A percentile compares a stretch with the other conserved stretches of the same genome.
These are phyloP conservation scores for Monoraphidium neglectum DNA, from an alignment of 139 green algal genomes.

Conservation along the genomic window DNA sequence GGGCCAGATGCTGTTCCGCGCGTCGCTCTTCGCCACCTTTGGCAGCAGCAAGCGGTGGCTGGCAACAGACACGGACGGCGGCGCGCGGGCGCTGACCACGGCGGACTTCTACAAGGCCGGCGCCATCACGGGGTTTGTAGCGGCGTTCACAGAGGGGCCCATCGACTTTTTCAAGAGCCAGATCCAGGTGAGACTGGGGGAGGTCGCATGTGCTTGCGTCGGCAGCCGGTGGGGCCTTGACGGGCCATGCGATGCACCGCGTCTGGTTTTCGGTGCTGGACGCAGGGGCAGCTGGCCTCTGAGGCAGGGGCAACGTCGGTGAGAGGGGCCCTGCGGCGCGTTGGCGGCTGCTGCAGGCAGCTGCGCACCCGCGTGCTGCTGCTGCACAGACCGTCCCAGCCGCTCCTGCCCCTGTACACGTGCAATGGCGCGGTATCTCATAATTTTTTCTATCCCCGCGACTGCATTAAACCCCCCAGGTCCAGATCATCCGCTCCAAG, in stretches of 20 bases:
- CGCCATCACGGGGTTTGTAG: slow-evolving; percentile 81
- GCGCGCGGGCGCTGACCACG: slow-evolving; percentile 37
- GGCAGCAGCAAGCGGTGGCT: slow-evolving; percentile 82
- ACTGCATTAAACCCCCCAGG: neutral
- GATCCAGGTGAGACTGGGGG: slow-evolving; percentile 65
- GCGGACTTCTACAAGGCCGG: slow-evolving; percentile 68
- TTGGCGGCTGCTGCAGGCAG: too few relatives aligned
- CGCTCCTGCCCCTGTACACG: too few relatives aligned
- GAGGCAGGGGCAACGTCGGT: neutral
- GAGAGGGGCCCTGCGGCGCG: too few relatives aligned
- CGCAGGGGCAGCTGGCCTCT: neutral
- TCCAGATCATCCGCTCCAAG: slow-evolving; percentile 87
- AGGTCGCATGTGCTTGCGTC: slow-evolving; percentile 2
- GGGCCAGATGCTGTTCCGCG: slow-evolving; percentile 94
- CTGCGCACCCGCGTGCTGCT: too few relatives aligned
- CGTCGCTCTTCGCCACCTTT: slow-evolving; percentile 88
- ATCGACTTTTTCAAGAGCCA: slow-evolving; percentile 98
- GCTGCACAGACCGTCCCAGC: too few relatives aligned
- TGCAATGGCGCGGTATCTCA: too few relatives aligned
- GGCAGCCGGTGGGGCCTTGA: slow-evolving; percentile 7
- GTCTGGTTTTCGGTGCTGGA: neutral
- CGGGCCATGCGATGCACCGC: slow-evolving; percentile 46
- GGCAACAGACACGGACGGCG: slow-evolving; percentile 79
- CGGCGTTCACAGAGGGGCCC: slow-evolving; percentile 87
- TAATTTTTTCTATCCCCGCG: too few relatives aligned